A percentile compares a stretch with the other conserved stretches of the same genome.
Evolutionary conservation across 2,329 filamentous ascomycete genomes (phyloP).

Genomic region (Xylaria sp.): DNA sequence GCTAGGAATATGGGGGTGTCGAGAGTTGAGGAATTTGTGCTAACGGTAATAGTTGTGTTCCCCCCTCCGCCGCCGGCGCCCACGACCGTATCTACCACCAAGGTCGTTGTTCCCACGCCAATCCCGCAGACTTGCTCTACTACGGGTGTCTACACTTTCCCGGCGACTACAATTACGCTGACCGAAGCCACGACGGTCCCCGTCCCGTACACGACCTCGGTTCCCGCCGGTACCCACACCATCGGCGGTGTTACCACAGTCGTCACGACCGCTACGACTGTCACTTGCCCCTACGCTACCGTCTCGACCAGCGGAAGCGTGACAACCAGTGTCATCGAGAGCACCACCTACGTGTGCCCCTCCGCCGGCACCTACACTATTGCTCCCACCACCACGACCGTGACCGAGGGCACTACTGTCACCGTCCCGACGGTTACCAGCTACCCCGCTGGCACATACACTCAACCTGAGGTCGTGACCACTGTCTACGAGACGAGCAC

Average conservation of each 20-base stretch:
- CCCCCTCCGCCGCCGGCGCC: conserved; percentile 47
- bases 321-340: conserved; percentile 73
- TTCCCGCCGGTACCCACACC: conserved; percentile 73
- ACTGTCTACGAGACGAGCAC: conserved; percentile 75
- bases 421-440: conserved; percentile 71
- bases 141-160: conserved; percentile 79
- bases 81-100: conserved; percentile 51
- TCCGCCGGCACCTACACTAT: conserved; percentile 80
- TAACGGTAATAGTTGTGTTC: conserved; percentile 52
- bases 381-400: conserved; percentile 71
- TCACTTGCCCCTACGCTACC: conserved; percentile 76
- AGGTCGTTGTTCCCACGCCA: conserved; percentile 63
- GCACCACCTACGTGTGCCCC: conserved; percentile 79
- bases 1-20: background rate
- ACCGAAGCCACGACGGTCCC: conserved; percentile 74
- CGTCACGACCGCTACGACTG: conserved; percentile 71
- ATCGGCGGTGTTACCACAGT: conserved; percentile 78
- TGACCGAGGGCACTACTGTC: conserved; percentile 63
- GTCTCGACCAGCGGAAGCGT: conserved; percentile 68
- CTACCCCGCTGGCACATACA: conserved; percentile 78
- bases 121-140: conserved; percentile 66
- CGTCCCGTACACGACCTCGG: conserved; percentile 68
- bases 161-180: conserved; percentile 75
- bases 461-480: conserved; percentile 71
- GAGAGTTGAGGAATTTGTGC: conserved; percentile 12